Base-by-base conservation (phyloP, 2,329 filamentous ascomycete species). In the Fusarium coffeatum region DNA sequence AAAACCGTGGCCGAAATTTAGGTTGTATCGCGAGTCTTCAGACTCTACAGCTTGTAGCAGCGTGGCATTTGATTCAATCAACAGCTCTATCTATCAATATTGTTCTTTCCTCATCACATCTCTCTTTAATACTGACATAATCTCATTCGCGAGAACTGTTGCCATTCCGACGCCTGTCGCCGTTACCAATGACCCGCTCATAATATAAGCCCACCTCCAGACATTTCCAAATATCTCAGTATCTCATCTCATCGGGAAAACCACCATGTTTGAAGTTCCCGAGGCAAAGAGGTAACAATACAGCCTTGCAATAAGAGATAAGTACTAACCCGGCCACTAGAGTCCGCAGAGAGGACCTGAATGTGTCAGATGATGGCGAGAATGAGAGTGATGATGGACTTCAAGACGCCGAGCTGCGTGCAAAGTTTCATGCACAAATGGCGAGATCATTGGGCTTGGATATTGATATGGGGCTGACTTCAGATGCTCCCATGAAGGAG, bases 281-380 rank as follows among this genome's bases (percentile, higher is more conserved):
- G 66, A 75, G 34, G 78, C 77, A 34, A 80, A 80, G 60, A 76
- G 78, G 78, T 79, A 49, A 53, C 15, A 25, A 41, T 64, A 55
- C 32, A 13, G 25, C n/a, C 16, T 48, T 41, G 3, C 13, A 13
- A 42, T 25, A 30, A 12, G n/a, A 27, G 12, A 16, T 28, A 23
- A 28, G 6, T 57, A 34, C 64, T 74, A 49, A 74, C 30, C 22
- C 11, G 22, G 15, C 23, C 15, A 32, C 11, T 57, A 88, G 88
- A 66, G 84, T 90, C 56, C 84, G 87, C 30, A 83, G 88, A 57
- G 82, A 86, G 68, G 86, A 89, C 41, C 78, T 90, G 22, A 80
- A 82, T 59, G 79, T 76, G 48, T 81, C 81, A 13, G 77, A 76
- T 47, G 71, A 69, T 15, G 73, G 66, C 15, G 59, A 63, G 32